These are phyloP conservation scores for Citeromyces hawaiiensis DNA, from an alignment of 1,139 yeast genomes.

Conservation along the genomic window DNA sequence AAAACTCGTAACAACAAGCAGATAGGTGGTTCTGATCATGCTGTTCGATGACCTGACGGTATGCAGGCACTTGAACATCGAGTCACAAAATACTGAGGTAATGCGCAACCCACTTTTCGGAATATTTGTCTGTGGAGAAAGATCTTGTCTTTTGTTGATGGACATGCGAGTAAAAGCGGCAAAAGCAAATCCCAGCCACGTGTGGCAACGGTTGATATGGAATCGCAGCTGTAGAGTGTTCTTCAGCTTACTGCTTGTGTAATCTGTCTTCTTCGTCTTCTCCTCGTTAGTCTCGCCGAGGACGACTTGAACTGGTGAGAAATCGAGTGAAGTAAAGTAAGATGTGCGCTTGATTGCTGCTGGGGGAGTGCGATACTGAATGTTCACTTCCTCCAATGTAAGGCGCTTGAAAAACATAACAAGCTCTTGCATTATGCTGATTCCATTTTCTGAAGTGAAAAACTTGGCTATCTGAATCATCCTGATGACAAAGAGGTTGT, in stretches of 20 bases:
- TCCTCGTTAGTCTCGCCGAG: constrained; percentile 20
- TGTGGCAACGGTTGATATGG: constrained; percentile 34
- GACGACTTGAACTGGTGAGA: constrained; percentile 24
- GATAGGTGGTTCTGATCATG: constrained; percentile 15
- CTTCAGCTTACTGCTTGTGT: constrained; percentile 41
- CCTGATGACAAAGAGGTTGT: constrained; percentile 33
- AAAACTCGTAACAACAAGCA: constrained; percentile 20
- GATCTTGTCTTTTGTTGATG: constrained; percentile 32
- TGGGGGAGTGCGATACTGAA: constrained; percentile 33
- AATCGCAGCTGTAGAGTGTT: constrained; percentile 45
- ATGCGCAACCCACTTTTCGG: constrained; percentile 29
- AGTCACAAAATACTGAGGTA: constrained; percentile 21
- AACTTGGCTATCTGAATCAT: constrained; percentile 29
- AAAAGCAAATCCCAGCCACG: constrained; percentile 29
- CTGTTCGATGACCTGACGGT: neutral
- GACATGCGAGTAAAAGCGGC: constrained; percentile 26
- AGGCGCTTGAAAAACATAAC: constrained; percentile 33
- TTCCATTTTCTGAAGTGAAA: constrained; percentile 27
- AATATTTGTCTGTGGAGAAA: constrained; percentile 14
- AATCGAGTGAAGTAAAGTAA: constrained; percentile 16
- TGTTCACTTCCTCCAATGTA: constrained; percentile 39
- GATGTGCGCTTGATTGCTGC: constrained; percentile 33
- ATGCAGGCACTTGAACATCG: neutral
- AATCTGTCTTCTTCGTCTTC: constrained; percentile 22
- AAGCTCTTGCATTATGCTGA: constrained; percentile 21